Evolutionary conservation across 768 basidiomycete genomes (phyloP), one percentile per base, ranked within the genome.

Genomic region (Lyophyllum decastes): DNA sequence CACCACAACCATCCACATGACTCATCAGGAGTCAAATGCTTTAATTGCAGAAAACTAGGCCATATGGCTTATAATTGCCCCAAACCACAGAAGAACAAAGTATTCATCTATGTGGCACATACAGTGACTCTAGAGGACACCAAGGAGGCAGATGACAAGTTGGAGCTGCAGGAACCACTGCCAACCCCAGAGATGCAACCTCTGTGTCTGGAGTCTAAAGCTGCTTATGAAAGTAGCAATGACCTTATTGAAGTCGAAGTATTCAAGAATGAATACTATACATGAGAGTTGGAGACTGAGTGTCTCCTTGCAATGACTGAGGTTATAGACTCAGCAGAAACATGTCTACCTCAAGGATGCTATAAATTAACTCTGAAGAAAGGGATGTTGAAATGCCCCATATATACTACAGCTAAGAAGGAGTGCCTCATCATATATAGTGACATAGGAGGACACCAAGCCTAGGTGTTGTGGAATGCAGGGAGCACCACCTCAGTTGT

Each of bases 401-500:
- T 41, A 19, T 19, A 41, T 19, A 16, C 40, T n/a, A 17, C 40
- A 5, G 40, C 16, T 2, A 17, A 41, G 11, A 41, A 41, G 40
- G 40, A 41, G n/a, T 41, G 40, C 40, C 40, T 41, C 40, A 17
- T 41, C 5, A 41, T 17, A 16, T 41, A 41, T 41, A 41, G 4
- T 41, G n/a, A 41, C n/a, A 17, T 41, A 4, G 44, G 44, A 4
- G 44, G 44, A 11, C 44, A 45, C 4, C 6, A 45, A 24, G 44
- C 44, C 22, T 45, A 22, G 44, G 24, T 66, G 0, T 52, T 49
- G 22, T 67, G 61, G 65, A 67, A 68, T 33, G 59, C 62, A 0
- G 67, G 65, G 1, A 69, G 67, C 38, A 71, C 64, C 0, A 67
- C 61, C 0, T 61, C 64, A 2, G 63, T 65, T 0, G 53, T 68